Conservation (phyloP, 495 filamentous ascomycete genomes). For the Cercophora newfieldiana region DNA sequence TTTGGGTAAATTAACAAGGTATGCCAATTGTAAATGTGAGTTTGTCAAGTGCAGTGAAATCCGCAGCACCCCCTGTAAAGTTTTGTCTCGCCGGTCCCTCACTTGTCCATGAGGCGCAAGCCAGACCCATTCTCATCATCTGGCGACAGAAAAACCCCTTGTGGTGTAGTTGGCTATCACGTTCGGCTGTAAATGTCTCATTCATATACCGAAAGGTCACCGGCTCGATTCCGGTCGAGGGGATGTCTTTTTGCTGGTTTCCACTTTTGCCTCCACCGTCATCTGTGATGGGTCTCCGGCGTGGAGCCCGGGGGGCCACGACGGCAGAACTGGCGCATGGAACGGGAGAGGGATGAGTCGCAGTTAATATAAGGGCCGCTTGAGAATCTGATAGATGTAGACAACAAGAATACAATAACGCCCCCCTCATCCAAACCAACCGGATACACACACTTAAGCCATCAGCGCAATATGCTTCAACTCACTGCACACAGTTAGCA, state of each 20-base stretch:
- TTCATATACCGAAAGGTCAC: constrained; percentile 28
- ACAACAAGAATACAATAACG: too few species aligned
- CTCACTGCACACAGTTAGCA: constrained; percentile 27
- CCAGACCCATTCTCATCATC: background rate
- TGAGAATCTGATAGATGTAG: too few species aligned
- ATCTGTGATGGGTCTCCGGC: background rate
- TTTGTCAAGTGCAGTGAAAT: too few species aligned
- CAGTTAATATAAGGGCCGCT: too few species aligned
- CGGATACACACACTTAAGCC: constrained; percentile 23
- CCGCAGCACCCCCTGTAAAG: too few species aligned
- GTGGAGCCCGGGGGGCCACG: too few species aligned
- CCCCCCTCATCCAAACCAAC: background rate
- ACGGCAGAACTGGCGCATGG: too few species aligned
- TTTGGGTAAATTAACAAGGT: too few species aligned
- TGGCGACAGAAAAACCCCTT: constrained; percentile 21
- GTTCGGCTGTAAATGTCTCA: constrained; percentile 30
- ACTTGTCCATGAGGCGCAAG: background rate
- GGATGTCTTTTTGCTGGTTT: constrained; percentile 13
- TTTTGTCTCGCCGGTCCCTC: too few species aligned
- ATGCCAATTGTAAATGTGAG: too few species aligned
- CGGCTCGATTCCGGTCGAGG: constrained; percentile 31
- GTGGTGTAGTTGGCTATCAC: constrained; percentile 36
- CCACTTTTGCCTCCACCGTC: background rate
- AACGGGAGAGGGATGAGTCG: too few species aligned
- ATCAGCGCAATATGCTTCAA: constrained; percentile 47